Base-by-base conservation (phyloP, 1,284 basidiomycete species). In the Naganishia sp. region DNA sequence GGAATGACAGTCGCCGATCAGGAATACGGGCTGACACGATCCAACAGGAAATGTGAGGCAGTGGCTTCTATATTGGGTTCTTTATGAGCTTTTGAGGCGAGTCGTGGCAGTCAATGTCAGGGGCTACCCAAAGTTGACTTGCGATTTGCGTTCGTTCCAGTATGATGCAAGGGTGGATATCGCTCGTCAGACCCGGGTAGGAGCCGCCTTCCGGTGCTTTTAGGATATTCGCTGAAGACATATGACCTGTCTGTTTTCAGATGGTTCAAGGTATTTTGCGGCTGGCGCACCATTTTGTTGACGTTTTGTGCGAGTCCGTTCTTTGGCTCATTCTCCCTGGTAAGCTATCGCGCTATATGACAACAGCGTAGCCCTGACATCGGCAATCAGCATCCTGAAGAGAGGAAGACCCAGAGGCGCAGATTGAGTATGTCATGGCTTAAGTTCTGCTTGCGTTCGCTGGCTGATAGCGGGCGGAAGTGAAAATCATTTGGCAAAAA, bases 31-130 rank as follows among this genome's bases (percentile, higher is more conserved):
- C 6, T n/a, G 21, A 15, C 45, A 13, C 10, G 15, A 39, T 13
- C 13, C 7, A 3, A 28, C 17, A 65, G 66, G 66, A 17, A 67
- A 67, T 21, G 62, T 50, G 9, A 39, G 62, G 18, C 66, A 67
- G 47, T 67, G 66, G 66, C 45, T 67, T 13, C 43, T 67, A 15
- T 67, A 67, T 42, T 67, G 62, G 62, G 62, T 63, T 0, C 32
- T 67, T 2, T 64, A 67, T 49, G 54, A 67, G 31, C 31, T 64
- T 21, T 18, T 61, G 3, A 28, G 49, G 66, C 64, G 31, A 58
- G 58, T 25, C 0, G 13, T 17, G 6, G 18, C 50, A 17, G 11
- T 11, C 9, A 23, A 17, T 21, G 54, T 28, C 35, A 3, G 2
- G 28, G 2, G 28, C 53, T 1, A 35, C 32, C 53, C 31, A 42